phyloP scores from a whole-genome alignment of 306 rosid genomes.

The Glycine tomentella region DNA sequence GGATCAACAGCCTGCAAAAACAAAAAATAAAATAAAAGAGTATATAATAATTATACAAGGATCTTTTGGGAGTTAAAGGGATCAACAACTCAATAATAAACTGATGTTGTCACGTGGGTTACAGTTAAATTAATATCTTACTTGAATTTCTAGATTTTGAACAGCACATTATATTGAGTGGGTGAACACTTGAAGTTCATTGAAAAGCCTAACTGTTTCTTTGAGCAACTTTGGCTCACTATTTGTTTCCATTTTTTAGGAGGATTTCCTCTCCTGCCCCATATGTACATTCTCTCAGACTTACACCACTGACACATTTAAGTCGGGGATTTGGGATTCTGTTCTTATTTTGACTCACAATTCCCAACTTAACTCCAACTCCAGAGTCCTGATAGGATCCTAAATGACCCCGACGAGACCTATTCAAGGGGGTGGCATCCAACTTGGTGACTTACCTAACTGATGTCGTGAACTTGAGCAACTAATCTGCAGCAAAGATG shows the following conservation, averaged over 20 bases:
- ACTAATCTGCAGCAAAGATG: conserved; percentile 90
- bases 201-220: not conserved
- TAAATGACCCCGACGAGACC: conserved; percentile 2
- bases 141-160: too few relatives aligned
- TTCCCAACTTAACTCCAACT: not conserved
- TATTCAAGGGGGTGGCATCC: conserved; percentile 89
- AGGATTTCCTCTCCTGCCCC: not conserved
- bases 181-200: too few relatives aligned
- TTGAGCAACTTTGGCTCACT: not conserved
- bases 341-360: conserved; percentile 15
- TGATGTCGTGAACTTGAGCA: conserved; percentile 80
- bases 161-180: too few relatives aligned
- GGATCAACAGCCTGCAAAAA: conserved; percentile 76
- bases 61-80: not conserved
- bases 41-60: conserved; percentile 29
- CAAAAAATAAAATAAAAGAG: conserved; percentile 32
- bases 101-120: too few relatives aligned
- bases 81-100: not conserved
- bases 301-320: not conserved
- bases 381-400: not conserved
- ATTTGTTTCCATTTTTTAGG: not conserved
- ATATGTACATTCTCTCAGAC: not conserved
- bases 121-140: too few relatives aligned
- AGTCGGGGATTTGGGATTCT: not conserved
- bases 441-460: conserved; percentile 85